A percentile compares a stretch with the other conserved stretches of the same genome.
Conservation (phyloP, 805 yeast species). For the Geotrichum ghanense region DNA sequence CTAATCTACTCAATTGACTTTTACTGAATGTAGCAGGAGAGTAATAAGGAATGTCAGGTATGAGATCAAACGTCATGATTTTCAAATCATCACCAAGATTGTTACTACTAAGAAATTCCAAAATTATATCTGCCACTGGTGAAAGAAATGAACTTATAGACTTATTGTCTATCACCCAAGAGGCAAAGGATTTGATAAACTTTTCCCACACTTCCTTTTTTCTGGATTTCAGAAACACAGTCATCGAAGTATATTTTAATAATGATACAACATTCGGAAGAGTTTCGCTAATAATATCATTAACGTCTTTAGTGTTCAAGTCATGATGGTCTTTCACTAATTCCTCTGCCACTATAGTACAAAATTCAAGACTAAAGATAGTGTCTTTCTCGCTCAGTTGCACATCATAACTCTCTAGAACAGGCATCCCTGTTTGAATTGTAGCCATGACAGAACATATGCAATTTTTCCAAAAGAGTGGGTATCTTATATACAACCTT, state of each 20-base stretch:
- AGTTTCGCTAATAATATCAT: not conserved
- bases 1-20: not conserved
- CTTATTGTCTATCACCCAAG: not conserved
- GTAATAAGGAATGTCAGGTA: not conserved
- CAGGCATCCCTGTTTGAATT: conserved; percentile 4
- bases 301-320: not conserved
- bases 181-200: not conserved
- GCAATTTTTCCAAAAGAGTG: conserved; percentile 30
- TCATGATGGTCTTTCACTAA: not conserved
- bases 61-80: not conserved
- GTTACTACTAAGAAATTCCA: not conserved
- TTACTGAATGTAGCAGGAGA: not conserved
- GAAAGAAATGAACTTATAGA: not conserved
- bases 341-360: conserved; percentile 13
- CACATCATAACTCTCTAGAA: not conserved
- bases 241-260: not conserved
- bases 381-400: conserved; percentile 2
- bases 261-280: not conserved
- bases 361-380: conserved; percentile 14
- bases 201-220: not conserved
- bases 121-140: not conserved
- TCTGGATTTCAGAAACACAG: not conserved
- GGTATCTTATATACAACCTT: conserved; percentile 33
- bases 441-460: conserved; percentile 11
- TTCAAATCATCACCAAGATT: not conserved